phyloP scores from a whole-genome alignment of 306 rosid genomes.

The Lithocarpus polystachyus region DNA sequence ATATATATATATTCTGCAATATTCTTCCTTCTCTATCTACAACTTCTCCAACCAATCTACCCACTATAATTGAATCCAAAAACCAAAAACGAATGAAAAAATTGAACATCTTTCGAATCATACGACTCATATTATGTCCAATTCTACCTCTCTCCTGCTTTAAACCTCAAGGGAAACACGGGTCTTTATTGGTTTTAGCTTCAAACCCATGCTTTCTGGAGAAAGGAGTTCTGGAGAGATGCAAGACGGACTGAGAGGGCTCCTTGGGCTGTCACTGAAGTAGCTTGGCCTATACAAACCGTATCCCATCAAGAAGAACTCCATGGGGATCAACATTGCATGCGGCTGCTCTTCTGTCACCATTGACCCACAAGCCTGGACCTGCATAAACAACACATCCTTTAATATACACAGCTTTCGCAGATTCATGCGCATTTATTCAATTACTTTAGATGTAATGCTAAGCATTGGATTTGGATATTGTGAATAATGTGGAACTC shows the following conservation, averaged over 20 bases:
- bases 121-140: slow-evolving; percentile 20
- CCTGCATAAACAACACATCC: slow-evolving; percentile 45
- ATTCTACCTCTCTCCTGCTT: slow-evolving; percentile 2
- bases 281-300: slow-evolving; percentile 72
- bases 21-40: slow-evolving; percentile 44
- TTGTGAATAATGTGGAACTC: neutral
- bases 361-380: slow-evolving; percentile 95
- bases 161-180: slow-evolving; percentile 47
- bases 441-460: neutral
- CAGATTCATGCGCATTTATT: neutral
- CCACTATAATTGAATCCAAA: slow-evolving; percentile 25
- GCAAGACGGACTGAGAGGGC: slow-evolving; percentile 86
- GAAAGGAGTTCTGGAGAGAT: slow-evolving; percentile 92
- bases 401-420: neutral
- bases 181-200: slow-evolving; percentile 87
- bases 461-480: neutral
- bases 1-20: slow-evolving; percentile 16
- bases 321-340: slow-evolving; percentile 93
- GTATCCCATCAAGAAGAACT: slow-evolving; percentile 84
- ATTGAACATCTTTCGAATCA: slow-evolving; percentile 22
- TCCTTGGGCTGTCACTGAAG: slow-evolving; percentile 72
- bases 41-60: slow-evolving; percentile 28
- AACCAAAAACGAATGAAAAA: slow-evolving; percentile 20
- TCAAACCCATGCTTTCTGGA: slow-evolving; percentile 96
- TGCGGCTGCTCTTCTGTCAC: slow-evolving; percentile 97